Evolutionary conservation across 306 rosid genomes (phyloP).

Genomic region (Quercus suber): DNA sequence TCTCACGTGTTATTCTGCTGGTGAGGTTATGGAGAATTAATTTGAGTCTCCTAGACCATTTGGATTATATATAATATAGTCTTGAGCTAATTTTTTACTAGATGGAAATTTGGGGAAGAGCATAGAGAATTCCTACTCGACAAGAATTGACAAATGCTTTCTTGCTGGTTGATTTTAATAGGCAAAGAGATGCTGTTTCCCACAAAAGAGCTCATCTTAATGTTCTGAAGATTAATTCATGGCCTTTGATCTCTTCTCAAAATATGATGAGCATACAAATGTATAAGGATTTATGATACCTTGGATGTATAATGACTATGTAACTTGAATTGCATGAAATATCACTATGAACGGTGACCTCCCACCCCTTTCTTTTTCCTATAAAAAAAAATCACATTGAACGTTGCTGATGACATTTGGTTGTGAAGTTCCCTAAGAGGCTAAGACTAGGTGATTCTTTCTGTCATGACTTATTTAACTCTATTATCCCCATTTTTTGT

Average conservation of each 20-base stretch:
- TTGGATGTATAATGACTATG: background rate
- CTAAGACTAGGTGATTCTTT: background rate
- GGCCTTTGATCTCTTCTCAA: background rate
- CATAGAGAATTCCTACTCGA: too few relatives aligned
- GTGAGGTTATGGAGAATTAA: too few relatives aligned
- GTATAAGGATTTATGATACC: background rate
- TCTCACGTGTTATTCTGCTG: too few relatives aligned
- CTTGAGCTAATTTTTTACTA: too few relatives aligned
- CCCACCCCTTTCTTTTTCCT: too few relatives aligned
- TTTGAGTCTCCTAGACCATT: too few relatives aligned
- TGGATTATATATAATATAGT: too few relatives aligned
- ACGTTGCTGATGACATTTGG: background rate
- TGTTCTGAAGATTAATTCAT: background rate
- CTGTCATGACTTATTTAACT: constrained; percentile 9
- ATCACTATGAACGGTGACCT: background rate
- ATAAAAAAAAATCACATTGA: too few relatives aligned
- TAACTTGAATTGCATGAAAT: background rate
- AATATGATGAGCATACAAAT: background rate
- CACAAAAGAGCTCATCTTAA: background rate
- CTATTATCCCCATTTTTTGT: constrained; percentile 23
- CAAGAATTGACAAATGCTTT: too few relatives aligned
- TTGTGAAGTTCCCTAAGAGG: background rate
- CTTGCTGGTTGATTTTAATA: background rate
- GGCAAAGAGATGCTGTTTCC: background rate
- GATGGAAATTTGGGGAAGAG: too few relatives aligned